Percentiles rank a stretch among this genome's conserved stretches.
Evolutionary conservation across 2,329 filamentous ascomycete genomes (phyloP).

Genomic region (Colletotrichum sublineola): DNA sequence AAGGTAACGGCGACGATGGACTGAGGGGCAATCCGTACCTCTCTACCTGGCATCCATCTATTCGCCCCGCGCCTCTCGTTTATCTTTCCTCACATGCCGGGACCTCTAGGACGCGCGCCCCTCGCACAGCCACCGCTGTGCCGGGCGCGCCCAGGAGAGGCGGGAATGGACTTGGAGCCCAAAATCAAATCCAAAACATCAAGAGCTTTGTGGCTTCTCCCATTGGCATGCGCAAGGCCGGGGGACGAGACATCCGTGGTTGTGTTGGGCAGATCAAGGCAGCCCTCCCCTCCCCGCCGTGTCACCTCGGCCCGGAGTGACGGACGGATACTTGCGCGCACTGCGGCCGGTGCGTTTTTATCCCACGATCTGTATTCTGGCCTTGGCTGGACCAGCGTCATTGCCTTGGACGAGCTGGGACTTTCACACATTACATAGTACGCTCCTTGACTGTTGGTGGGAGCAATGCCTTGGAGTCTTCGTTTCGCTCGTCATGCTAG

Average conservation of each 20-base stretch:
- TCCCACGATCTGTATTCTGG: not conserved
- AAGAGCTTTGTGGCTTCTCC: constrained; percentile 3
- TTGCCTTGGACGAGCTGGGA: too few species aligned
- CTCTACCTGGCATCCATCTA: constrained; percentile 2
- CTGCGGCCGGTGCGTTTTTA: not conserved
- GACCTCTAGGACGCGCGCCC: constrained; percentile 4
- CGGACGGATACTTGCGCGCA: not conserved
- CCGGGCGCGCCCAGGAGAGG: constrained; percentile 14
- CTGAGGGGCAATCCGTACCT: not conserved
- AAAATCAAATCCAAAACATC: constrained; percentile 12
- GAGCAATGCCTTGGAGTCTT: not conserved
- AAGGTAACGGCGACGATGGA: not conserved
- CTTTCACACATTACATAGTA: too few species aligned
- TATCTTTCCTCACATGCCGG: not conserved
- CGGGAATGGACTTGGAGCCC: not conserved
- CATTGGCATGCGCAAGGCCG: constrained; percentile 13
- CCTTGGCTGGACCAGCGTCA: not conserved
- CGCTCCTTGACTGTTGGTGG: not conserved
- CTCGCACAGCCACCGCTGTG: constrained; percentile 36
- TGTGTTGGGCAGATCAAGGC: not conserved
- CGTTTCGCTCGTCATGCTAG: not conserved
- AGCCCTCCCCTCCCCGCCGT: not conserved
- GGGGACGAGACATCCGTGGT: constrained; percentile 10
- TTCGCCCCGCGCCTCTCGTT: constrained; percentile 1
- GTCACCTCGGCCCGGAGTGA: too few species aligned